Evolutionary conservation across 768 basidiomycete genomes (phyloP).

Genomic region (Phlebiopsis flavidoalba): DNA sequence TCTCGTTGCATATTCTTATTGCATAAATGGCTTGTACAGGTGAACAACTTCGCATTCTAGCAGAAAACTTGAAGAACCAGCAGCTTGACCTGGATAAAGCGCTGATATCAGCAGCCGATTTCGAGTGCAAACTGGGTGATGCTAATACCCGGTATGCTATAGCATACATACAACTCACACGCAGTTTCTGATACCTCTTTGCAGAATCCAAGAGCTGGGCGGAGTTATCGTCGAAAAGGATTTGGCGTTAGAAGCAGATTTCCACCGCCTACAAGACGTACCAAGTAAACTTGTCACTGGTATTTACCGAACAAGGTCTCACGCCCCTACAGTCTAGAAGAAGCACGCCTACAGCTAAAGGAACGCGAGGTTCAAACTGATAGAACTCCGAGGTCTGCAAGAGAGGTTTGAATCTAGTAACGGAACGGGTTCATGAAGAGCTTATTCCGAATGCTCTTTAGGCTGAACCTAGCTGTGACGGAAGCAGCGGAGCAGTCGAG

Average conservation of each 20-base stretch:
- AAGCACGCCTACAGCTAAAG: not conserved
- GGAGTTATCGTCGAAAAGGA: conserved; percentile 5
- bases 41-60: conserved; percentile 11
- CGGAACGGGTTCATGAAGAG: not conserved
- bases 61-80: conserved; percentile 13
- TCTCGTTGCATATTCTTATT: not conserved
- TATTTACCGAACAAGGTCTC: not conserved
- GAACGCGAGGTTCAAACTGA: conserved; percentile 3
- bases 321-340: not conserved
- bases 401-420: conserved; percentile 7
- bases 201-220: conserved; percentile 10
- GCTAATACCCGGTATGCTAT: conserved; percentile 11
- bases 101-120: conserved; percentile 14
- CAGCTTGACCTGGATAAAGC: conserved; percentile 16
- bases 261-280: conserved; percentile 1
- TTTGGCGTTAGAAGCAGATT: conserved; percentile 9
- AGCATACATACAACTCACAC: not conserved
- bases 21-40: conserved; percentile 1
- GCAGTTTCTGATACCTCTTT: not conserved
- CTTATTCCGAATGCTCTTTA: not conserved
- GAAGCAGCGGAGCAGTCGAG: not conserved
- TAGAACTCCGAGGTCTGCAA: conserved; percentile 3
- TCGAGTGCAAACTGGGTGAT: conserved; percentile 11
- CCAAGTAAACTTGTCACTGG: conserved; percentile 3
- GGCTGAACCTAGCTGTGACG: not conserved